These are phyloP conservation scores for Psilocybe sp. DNA, from an alignment of 768 basidiomycete species.

Conservation along the genomic window DNA sequence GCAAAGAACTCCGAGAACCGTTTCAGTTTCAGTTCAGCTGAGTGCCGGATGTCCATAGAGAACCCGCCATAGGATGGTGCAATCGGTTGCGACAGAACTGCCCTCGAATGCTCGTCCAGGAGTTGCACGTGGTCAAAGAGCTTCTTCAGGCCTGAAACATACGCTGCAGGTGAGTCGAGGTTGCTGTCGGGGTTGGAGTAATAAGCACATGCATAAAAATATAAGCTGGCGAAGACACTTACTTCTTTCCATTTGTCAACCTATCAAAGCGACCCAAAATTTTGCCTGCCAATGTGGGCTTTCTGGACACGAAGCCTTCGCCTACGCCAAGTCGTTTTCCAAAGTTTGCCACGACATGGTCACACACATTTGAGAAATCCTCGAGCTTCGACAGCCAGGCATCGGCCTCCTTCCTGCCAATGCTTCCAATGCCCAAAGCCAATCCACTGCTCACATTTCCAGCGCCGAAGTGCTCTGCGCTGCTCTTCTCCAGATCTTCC, in stretches of 20 bases:
- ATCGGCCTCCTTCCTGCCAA: conserved; percentile 76
- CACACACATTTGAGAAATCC: conserved; percentile 76
- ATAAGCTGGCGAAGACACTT: conserved; percentile 20
- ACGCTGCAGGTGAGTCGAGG: conserved; percentile 84
- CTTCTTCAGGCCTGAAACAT: conserved; percentile 72
- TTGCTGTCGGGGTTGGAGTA: conserved; percentile 36
- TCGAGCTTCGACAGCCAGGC: conserved; percentile 76
- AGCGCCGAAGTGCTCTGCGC: conserved; percentile 73
- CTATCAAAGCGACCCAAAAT: conserved; percentile 76
- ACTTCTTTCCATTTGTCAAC: conserved; percentile 90
- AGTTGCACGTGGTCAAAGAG: conserved; percentile 75
- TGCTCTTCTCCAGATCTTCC: conserved; percentile 72
- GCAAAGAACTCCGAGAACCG: conserved; percentile 91
- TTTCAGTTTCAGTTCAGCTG: conserved; percentile 72
- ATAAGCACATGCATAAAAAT: background rate
- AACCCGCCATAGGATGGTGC: conserved; percentile 76
- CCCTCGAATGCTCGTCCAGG: conserved; percentile 85
- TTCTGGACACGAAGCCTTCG: conserved; percentile 83
- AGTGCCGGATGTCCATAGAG: conserved; percentile 56
- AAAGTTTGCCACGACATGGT: conserved; percentile 76
- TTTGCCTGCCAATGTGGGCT: conserved; percentile 76
- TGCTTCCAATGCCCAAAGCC: conserved; percentile 71
- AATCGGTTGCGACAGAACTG: conserved; percentile 58
- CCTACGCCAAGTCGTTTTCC: conserved; percentile 88
- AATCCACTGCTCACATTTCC: conserved; percentile 76